Evolutionary conservation across 345 rosid species (phyloP).

Genomic region (Rhodamnia argentea): DNA sequence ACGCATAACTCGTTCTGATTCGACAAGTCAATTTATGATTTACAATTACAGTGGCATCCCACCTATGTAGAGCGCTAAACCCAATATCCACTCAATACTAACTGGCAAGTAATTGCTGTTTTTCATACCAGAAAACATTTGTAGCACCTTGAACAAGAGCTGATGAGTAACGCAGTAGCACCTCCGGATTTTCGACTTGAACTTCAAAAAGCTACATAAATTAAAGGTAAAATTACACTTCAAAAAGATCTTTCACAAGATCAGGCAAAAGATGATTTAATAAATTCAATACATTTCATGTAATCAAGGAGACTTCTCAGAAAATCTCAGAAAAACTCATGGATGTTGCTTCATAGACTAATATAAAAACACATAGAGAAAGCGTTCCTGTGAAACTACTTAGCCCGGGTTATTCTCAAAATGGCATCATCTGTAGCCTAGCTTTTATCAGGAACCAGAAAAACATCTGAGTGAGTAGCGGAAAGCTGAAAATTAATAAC

Average conservation of each 20-base stretch:
- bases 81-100: not conserved
- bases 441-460: not conserved
- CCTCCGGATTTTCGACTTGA: conserved; percentile 57
- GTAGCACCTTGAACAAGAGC: conserved; percentile 98
- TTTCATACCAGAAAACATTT: conserved; percentile 87
- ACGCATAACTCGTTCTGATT: not conserved
- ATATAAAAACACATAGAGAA: not conserved
- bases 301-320: not conserved
- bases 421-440: not conserved
- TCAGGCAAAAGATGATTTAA: not conserved
- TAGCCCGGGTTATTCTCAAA: not conserved
- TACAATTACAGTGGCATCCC: not conserved
- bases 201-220: conserved; percentile 78
- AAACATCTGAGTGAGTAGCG: not conserved
- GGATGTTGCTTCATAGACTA: not conserved
- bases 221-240: not conserved
- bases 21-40: not conserved
- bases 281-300: not conserved
- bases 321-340: not conserved
- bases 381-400: not conserved
- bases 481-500: not conserved
- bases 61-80: not conserved
- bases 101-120: not conserved
- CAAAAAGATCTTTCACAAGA: not conserved
- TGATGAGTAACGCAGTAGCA: conserved; percentile 83